phyloP scores from a whole-genome alignment of 169 alveolate genomes.

The Eimeria sp. region DNA sequence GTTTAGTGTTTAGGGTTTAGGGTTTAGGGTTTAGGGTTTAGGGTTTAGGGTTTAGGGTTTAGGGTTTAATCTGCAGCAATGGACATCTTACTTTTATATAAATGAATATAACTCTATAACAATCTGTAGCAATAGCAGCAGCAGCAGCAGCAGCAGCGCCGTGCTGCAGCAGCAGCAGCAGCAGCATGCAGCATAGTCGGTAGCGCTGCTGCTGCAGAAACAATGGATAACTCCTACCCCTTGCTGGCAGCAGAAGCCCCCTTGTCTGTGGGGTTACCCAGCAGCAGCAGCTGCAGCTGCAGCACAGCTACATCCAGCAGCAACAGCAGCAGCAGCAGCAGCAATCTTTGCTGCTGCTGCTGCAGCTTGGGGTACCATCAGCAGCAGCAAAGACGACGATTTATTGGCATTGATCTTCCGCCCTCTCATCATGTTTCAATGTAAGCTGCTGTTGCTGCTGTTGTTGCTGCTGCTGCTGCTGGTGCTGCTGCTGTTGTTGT shows the following conservation, averaged over 20 bases:
- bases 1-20: background rate
- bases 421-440: conserved; percentile 17
- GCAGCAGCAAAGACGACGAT: conserved; percentile 36
- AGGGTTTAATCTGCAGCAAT: background rate
- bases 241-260: conserved; percentile 14
- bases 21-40: conserved; percentile 16
- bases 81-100: background rate
- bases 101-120: background rate
- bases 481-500: conserved; percentile 53
- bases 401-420: conserved; percentile 47
- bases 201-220: conserved; percentile 17
- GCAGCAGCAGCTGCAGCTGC: conserved; percentile 56
- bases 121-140: conserved; percentile 28
- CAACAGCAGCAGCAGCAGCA: conserved; percentile 30
- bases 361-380: background rate
- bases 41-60: conserved; percentile 56
- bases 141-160: conserved; percentile 68
- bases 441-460: conserved; percentile 65
- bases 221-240: background rate
- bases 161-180: conserved; percentile 30
- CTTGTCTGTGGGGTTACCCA: conserved; percentile 39
- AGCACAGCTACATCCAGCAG: background rate
- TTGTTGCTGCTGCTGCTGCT: conserved; percentile 47
- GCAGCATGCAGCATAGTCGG: background rate
- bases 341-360: conserved; percentile 28